Evolutionary conservation across 2,329 filamentous ascomycete species (phyloP), one percentile per base, ranked within the genome.

Genomic region (Aureobasidium lini): DNA sequence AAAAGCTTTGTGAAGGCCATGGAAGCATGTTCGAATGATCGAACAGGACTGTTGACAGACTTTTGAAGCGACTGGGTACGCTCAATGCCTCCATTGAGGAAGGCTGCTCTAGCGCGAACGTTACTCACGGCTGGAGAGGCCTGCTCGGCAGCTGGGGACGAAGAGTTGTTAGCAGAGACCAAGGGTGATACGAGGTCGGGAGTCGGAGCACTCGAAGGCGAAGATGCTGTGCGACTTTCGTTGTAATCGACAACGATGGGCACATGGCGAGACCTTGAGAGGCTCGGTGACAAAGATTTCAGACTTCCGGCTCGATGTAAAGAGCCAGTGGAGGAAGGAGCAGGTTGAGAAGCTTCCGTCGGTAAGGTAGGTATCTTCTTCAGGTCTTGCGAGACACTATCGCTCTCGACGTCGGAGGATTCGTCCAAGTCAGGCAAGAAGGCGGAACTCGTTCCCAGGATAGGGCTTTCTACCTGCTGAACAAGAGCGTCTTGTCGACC

Each of bases 11-110:
- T 71, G 64, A 72, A 72, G 52, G 70, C 71, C 52, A 69, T 71
- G 57, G 68, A 72, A 65, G 71, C 71, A 60, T 71, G 71, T 57
- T 73, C 71, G 61, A 73, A 73, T 16, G 71, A 64, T 50, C 71
- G 66, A 13, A 73, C 71, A 32, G 71, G 69, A 62, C 65, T 66
- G 58, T 69, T 71, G 48, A 65, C 66, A 42, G 64, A 61, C 40
- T 66, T 66, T 47, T 70, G 69, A 46, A 72, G 62, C 15, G 65
- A 66, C 40, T 63, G 62, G 23, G 59, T 62, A 23, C 47, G 57
- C 40, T 63, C 62, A 8, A 63, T 46, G 16, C 61, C 60, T 34
- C 60, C 60, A 15, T 60, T 60, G 37, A 63, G 50, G 15, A 63
- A 54, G 18, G 62, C 62, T 15, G 60, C 57, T 36, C 60, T 46